Evolutionary conservation across 805 yeast species (phyloP), one percentile per base, ranked within the genome.

Genomic region (Teunomyces stri): DNA sequence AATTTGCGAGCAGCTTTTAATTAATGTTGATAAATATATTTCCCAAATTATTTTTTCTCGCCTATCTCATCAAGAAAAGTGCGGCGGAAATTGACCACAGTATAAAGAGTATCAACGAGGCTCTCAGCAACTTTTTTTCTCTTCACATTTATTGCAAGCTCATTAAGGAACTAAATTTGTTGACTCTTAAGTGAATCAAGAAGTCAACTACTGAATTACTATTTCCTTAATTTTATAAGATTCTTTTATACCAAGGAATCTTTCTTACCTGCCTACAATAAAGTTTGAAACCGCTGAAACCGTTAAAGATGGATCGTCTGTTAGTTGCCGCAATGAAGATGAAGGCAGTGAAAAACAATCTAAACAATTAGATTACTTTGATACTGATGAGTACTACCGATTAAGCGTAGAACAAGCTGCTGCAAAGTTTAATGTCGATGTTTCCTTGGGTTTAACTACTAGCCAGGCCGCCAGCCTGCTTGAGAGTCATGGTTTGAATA

Each of bases 291-390:
- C 21, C 35, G 15, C 16, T 18, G 18, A 22, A 20, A 36, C 6
- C 40, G 43, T 13, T 10, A 38, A 46, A 34, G 36, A 51, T 50
- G 55, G 47, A 38, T 37, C 52, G 46, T 47, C 45, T 27, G 44
- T 44, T 51, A 48, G 49, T 47, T 48, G 48, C 48, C 43, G 50
- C 51, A 9, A 46, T 53, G 50, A 51, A 51, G 43, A 50, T 53
- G 54, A 53, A 53, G 45, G 53, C 55, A 31, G 55, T 53, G 34
- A 53, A 53, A 40, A 49, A 47, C 42, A 54, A 51, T 39, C 51
- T 35, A 42, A 31, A 42, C 41, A 20, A 36, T 28, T 48, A 48
- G 38, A 43, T 16, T n/a, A 10, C 28, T 28, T 33, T 25, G 37
- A 39, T 13, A 25, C 49, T 15, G 25, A 11, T 6, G 51, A 47